A percentile compares a stretch with the other conserved stretches of the same genome.
phyloP scores from a whole-genome alignment of 805 yeast species.

The Kluyveromyces aestuarii region DNA sequence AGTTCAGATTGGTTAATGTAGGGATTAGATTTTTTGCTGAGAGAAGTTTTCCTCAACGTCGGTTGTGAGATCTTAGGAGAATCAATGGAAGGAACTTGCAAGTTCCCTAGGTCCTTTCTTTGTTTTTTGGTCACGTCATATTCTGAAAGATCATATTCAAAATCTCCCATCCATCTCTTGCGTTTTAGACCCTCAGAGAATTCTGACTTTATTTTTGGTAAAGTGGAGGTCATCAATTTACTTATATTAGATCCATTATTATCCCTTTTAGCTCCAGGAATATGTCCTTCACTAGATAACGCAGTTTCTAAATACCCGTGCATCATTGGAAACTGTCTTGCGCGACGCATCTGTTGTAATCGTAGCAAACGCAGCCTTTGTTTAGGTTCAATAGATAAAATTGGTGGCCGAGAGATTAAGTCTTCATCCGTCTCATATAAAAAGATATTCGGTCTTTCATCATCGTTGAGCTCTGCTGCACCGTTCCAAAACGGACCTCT shows the following conservation, averaged over 20 bases:
- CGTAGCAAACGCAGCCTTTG: slow-evolving; percentile 23
- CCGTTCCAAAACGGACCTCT: background rate
- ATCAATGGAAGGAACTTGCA: slow-evolving; percentile 1
- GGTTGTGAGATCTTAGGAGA: slow-evolving; percentile 8
- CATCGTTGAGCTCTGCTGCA: background rate
- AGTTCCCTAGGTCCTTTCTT: background rate
- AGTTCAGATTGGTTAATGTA: background rate
- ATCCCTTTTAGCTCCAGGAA: too few species aligned
- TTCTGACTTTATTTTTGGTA: background rate
- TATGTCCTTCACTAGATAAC: background rate
- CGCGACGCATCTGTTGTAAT: slow-evolving; percentile 16
- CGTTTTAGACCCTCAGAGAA: background rate
- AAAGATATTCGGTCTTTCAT: slow-evolving; percentile 4
- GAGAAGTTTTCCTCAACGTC: slow-evolving; percentile 1
- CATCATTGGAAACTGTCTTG: slow-evolving; percentile 1
- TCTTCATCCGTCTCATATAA: slow-evolving; percentile 9
- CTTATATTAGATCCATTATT: background rate
- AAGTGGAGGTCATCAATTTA: background rate
- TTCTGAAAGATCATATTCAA: slow-evolving; percentile 23
- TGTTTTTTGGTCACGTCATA: slow-evolving; percentile 12
- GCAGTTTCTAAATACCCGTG: background rate
- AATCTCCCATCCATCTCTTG: slow-evolving; percentile 21
- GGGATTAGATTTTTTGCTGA: background rate
- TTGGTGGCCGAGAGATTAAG: slow-evolving; percentile 19
- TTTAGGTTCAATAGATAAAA: slow-evolving; percentile 24